A percentile compares a stretch with the other conserved stretches of the same genome.
phyloP scores from a whole-genome alignment of 2,329 filamentous ascomycete genomes.

The Fusarium transvaalense region DNA sequence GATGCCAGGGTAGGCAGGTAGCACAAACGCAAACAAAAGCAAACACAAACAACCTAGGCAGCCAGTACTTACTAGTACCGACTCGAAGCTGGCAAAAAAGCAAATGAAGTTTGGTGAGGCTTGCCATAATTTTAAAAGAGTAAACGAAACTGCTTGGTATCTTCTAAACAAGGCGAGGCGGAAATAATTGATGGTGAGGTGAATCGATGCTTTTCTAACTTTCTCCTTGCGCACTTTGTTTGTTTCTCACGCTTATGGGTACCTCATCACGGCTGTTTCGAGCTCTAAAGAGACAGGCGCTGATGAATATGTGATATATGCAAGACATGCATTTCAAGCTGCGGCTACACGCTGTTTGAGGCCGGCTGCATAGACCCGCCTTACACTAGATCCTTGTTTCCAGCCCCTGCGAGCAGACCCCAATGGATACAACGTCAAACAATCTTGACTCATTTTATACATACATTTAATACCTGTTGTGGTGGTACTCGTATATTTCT shows the following conservation, averaged over 20 bases:
- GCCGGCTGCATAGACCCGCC: neutral
- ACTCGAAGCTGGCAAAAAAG: neutral
- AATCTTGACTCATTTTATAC: neutral
- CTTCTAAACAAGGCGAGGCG: neutral
- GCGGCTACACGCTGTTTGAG: neutral
- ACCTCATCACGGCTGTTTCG: neutral
- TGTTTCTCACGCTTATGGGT: neutral
- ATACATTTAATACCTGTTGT: neutral
- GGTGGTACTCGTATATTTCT: too few relatives aligned
- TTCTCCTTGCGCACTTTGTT: neutral
- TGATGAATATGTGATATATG: neutral
- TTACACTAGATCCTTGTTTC: neutral
- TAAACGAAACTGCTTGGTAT: neutral
- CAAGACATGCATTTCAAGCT: neutral
- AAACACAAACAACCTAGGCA: neutral
- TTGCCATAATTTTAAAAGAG: neutral
- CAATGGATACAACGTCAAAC: neutral
- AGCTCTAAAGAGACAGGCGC: neutral
- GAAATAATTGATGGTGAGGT: neutral
- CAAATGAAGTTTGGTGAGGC: neutral
- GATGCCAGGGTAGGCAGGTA: neutral
- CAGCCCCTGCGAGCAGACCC: neutral
- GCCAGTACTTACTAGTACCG: neutral
- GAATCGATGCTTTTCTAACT: neutral
- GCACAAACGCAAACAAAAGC: neutral